Conservation (phyloP, 345 rosid genomes). For the Mercurialis annua region DNA sequence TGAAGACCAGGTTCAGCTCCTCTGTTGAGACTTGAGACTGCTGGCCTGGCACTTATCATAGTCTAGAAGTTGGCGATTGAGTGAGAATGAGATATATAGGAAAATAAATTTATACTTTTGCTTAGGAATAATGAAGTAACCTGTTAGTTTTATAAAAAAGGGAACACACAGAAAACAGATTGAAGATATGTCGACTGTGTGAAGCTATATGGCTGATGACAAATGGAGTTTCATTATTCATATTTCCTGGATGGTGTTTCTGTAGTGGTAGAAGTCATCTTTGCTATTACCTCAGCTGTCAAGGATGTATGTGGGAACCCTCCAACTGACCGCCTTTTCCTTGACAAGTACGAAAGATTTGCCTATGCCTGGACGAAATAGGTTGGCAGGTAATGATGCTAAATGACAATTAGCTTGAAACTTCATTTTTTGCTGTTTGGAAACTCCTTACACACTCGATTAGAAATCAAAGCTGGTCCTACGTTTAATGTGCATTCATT, state of each 20-base stretch:
- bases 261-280: conserved; percentile 88
- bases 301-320: conserved; percentile 93
- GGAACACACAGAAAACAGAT: not conserved
- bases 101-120: not conserved
- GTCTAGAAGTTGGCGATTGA: not conserved
- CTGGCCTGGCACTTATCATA: not conserved
- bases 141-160: not conserved
- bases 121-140: not conserved
- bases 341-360: conserved; percentile 91
- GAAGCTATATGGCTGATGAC: not conserved
- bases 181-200: not conserved
- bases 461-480: not conserved
- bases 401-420: not conserved
- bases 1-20: conserved; percentile 3
- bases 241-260: too few species aligned
- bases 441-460: not conserved
- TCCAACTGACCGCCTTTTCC: conserved; percentile 89
- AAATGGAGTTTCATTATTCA: not conserved
- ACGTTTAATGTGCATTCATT: too few species aligned
- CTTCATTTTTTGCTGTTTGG: not conserved
- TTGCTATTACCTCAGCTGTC: conserved; percentile 74
- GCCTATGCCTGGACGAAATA: conserved; percentile 89
- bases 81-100: not conserved
- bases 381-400: conserved; percentile 63
- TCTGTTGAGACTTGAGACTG: conserved; percentile 1